Percentiles rank a stretch among this genome's conserved stretches.
These are phyloP conservation scores for Rossbeevera mucosa DNA, from an alignment of 768 basidiomycete genomes.

Conservation along the genomic window DNA sequence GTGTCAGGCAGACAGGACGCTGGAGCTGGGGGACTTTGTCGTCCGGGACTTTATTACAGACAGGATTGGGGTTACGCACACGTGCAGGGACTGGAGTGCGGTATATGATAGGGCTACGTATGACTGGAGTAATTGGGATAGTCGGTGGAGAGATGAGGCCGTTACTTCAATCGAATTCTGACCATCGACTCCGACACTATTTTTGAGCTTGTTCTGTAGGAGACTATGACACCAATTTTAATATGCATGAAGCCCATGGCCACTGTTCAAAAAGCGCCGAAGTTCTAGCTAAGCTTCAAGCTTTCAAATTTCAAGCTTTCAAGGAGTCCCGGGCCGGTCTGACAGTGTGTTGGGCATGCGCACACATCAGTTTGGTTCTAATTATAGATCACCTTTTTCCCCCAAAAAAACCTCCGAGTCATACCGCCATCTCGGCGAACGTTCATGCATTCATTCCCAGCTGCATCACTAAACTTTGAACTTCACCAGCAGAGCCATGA, in stretches of 20 bases:
- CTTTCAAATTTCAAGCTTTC: no score
- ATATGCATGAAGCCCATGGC: no score
- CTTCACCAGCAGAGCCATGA: no score
- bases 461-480: no score
- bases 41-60: not conserved
- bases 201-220: not conserved
- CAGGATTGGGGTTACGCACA: not conserved
- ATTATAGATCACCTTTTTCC: not conserved
- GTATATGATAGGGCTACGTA: not conserved
- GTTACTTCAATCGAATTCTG: not conserved
- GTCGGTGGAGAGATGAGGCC: not conserved
- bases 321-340: no score
- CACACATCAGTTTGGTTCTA: no score
- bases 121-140: not conserved
- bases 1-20: not conserved
- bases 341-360: no score
- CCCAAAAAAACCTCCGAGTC: not conserved
- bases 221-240: no score
- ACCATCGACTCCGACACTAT: not conserved
- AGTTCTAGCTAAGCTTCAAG: no score
- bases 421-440: no score
- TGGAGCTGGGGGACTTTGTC: not conserved
- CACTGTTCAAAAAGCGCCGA: no score
- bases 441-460: no score
- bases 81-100: not conserved